Percentiles rank a stretch among this genome's conserved stretches.
phyloP scores from a whole-genome alignment of 2,329 filamentous ascomycete genomes.

The Xylariales sp. region DNA sequence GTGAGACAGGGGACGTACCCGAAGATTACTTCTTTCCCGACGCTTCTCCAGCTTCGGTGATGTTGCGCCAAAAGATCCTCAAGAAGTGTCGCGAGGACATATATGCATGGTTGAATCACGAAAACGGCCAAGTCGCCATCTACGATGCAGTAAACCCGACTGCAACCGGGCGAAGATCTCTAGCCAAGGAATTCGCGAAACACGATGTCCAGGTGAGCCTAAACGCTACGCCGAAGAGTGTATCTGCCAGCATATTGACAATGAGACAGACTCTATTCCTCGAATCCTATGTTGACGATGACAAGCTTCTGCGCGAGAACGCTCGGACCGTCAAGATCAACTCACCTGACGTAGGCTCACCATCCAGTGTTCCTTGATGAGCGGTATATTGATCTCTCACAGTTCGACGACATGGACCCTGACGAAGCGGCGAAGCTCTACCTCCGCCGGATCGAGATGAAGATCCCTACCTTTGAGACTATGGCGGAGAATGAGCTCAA shows the following conservation, averaged over 20 bases:
- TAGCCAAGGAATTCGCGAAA: constrained; percentile 97
- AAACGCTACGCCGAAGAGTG: no score
- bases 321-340: constrained; percentile 97
- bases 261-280: constrained; percentile 80
- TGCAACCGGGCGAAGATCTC: constrained; percentile 70
- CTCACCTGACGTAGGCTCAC: constrained; percentile 72
- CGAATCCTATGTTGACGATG: constrained; percentile 90
- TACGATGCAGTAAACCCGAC: constrained; percentile 97
- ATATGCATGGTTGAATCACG: constrained; percentile 91
- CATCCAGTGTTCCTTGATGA: neutral
- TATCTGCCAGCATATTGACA: no score
- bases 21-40: constrained; percentile 98
- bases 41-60: constrained; percentile 85
- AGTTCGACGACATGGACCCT: constrained; percentile 88
- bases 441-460: constrained; percentile 79
- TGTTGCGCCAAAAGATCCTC: constrained; percentile 92
- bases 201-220: constrained; percentile 79
- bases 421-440: constrained; percentile 92
- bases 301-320: constrained; percentile 91
- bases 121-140: constrained; percentile 96
- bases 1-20: constrained; percentile 76
- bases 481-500: constrained; percentile 94
- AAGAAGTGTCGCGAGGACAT: constrained; percentile 98
- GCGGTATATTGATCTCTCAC: constrained; percentile 9
- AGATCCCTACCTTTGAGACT: constrained; percentile 93